Conservation (phyloP, 169 alveolate species). For the Plasmodium chabaudi region DNA sequence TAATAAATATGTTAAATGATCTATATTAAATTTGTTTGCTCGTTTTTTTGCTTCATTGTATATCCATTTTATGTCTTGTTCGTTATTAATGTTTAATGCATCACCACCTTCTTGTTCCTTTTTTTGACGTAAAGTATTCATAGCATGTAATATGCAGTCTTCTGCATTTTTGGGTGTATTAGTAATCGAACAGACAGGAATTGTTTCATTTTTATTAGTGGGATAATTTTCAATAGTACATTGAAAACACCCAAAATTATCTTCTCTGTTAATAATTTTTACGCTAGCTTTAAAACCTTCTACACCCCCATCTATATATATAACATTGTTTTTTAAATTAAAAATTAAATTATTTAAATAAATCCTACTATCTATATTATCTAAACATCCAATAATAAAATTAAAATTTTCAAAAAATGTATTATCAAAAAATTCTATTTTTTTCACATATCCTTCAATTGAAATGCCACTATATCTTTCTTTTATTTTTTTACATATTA, state of each 20-base stretch:
- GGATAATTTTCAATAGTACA: constrained; percentile 73
- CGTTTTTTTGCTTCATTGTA: constrained; percentile 43
- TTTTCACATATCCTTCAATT: constrained; percentile 2
- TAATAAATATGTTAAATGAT: constrained; percentile 16
- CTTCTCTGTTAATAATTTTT: constrained; percentile 58
- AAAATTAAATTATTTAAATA: constrained; percentile 26
- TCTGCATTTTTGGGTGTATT: constrained; percentile 76
- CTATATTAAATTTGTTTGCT: constrained; percentile 28
- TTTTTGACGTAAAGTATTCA: constrained; percentile 2
- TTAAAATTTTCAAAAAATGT: constrained; percentile 34
- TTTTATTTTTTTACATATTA: neutral
- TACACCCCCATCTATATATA: constrained; percentile 82
- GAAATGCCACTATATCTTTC: constrained; percentile 44
- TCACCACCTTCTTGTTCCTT: constrained; percentile 10
- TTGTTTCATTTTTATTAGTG: neutral
- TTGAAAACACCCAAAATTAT: constrained; percentile 77
- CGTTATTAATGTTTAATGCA: constrained; percentile 1
- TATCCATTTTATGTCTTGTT: constrained; percentile 20
- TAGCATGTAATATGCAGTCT: constrained; percentile 77
- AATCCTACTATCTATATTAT: constrained; percentile 41
- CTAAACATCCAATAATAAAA: constrained; percentile 63
- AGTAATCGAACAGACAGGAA: constrained; percentile 77
- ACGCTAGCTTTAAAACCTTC: constrained; percentile 81
- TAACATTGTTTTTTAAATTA: constrained; percentile 21
- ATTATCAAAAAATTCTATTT: constrained; percentile 29